Evolutionary conservation across 345 rosid genomes (phyloP).

Genomic region (Salix exigua): DNA sequence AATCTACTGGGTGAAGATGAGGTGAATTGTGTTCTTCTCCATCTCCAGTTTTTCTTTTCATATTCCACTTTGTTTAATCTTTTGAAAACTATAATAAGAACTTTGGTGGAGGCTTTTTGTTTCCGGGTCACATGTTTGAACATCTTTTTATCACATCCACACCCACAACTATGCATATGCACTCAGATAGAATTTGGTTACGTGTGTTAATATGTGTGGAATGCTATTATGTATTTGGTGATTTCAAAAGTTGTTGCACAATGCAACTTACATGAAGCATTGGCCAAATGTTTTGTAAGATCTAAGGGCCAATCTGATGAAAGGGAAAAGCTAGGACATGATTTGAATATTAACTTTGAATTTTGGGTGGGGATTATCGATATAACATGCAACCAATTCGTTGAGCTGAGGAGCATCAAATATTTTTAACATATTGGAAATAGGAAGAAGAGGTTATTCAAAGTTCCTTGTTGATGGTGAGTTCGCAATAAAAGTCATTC

Average conservation of each 20-base stretch:
- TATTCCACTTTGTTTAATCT: background rate
- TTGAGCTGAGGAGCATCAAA: background rate
- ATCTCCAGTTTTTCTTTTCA: background rate
- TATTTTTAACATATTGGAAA: background rate
- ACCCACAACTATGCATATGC: background rate
- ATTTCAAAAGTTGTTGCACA: background rate
- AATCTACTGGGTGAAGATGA: conserved; percentile 91
- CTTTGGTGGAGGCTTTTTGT: background rate
- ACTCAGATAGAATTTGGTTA: background rate
- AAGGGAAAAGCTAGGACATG: background rate
- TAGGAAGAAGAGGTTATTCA: background rate
- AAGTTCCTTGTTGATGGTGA: background rate
- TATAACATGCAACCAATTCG: background rate
- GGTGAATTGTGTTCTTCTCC: conserved; percentile 30
- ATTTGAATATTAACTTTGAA: background rate
- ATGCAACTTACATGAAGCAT: background rate
- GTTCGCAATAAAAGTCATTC: background rate
- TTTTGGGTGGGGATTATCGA: background rate
- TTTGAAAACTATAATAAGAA: background rate
- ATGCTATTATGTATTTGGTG: background rate
- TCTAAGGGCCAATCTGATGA: background rate
- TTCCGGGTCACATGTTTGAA: background rate
- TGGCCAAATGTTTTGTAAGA: background rate
- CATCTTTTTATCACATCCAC: background rate
- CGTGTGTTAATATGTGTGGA: background rate